phyloP scores from a whole-genome alignment of 1,284 basidiomycete genomes.

The Ganoderma lucidum region DNA sequence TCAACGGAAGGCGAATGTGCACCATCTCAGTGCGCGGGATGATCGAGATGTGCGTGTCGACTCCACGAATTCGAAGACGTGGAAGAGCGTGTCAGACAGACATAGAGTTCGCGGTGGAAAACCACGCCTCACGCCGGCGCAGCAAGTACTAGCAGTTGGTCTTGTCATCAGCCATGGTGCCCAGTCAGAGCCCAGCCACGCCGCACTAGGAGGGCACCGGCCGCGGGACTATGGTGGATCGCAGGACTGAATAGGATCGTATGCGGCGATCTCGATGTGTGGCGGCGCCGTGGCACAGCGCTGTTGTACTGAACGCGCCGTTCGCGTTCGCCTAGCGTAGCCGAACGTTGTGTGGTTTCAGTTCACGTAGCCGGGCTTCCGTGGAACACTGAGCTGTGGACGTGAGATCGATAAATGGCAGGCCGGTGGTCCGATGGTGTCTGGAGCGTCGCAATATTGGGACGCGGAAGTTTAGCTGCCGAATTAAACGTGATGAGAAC shows the following conservation, averaged over 20 bases:
- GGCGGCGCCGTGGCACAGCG: conserved; percentile 2
- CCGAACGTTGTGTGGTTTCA: background rate
- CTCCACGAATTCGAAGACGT: background rate
- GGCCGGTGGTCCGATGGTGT: background rate
- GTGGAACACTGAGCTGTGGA: background rate
- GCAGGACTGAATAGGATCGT: background rate
- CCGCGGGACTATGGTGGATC: background rate
- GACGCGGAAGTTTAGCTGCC: background rate
- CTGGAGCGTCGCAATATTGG: background rate
- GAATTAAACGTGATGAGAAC: background rate
- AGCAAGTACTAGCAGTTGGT: background rate
- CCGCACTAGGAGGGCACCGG: background rate
- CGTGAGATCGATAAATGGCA: background rate
- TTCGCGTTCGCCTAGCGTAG: background rate
- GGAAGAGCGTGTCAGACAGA: background rate
- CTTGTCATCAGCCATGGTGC: background rate
- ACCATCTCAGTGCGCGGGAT: background rate
- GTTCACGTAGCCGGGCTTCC: background rate
- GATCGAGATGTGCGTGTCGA: background rate
- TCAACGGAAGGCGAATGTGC: background rate
- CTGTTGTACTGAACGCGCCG: background rate
- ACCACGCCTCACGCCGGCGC: background rate
- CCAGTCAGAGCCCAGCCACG: background rate
- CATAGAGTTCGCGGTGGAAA: background rate
- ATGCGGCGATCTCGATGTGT: conserved; percentile 2